Evolutionary conservation across 2,329 filamentous ascomycete species (phyloP).

Genomic region (Colletotrichum simmondsii): DNA sequence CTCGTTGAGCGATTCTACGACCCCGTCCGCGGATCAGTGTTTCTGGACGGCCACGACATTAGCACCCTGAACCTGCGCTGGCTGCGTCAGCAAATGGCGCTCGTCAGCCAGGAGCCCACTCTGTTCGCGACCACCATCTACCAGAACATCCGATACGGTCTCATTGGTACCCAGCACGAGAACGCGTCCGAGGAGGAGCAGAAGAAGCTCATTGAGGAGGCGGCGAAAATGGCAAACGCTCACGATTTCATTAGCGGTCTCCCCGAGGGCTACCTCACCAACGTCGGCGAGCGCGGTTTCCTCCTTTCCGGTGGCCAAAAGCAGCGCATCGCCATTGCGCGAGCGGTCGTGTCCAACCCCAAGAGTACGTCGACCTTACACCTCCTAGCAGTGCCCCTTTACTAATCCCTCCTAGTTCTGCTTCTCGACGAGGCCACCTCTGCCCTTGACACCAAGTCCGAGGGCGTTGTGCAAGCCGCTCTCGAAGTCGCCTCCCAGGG

Average conservation of each 20-base stretch:
- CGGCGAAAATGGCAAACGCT: constrained; percentile 91
- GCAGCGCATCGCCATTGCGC: constrained; percentile 94
- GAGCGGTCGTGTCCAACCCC: constrained; percentile 89
- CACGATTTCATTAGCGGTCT: constrained; percentile 88
- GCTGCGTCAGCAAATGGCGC: constrained; percentile 90
- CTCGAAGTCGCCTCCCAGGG: constrained; percentile 87
- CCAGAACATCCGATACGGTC: constrained; percentile 88
- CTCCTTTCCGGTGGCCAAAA: constrained; percentile 95
- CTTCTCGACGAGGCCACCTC: constrained; percentile 96
- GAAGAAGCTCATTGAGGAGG: constrained; percentile 77
- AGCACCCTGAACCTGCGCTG: constrained; percentile 85
- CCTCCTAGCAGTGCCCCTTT: constrained; percentile 9
- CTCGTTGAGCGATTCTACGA: constrained; percentile 95
- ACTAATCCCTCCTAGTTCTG: constrained; percentile 63
- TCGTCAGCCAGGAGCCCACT: constrained; percentile 93
- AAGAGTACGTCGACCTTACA: constrained; percentile 63
- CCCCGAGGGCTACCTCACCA: constrained; percentile 90
- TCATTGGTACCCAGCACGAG: constrained; percentile 86
- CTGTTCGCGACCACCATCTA: constrained; percentile 91
- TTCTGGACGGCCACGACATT: constrained; percentile 86
- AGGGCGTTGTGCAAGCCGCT: constrained; percentile 93
- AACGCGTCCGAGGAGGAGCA: constrained; percentile 74
- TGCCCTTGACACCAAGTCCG: constrained; percentile 92
- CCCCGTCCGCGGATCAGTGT: constrained; percentile 81
- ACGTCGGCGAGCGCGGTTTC: constrained; percentile 95